Evolutionary conservation across 352 stramenopile species (phyloP), one percentile per base, ranked within the genome.

Genomic region (Pythium utonaiense): DNA sequence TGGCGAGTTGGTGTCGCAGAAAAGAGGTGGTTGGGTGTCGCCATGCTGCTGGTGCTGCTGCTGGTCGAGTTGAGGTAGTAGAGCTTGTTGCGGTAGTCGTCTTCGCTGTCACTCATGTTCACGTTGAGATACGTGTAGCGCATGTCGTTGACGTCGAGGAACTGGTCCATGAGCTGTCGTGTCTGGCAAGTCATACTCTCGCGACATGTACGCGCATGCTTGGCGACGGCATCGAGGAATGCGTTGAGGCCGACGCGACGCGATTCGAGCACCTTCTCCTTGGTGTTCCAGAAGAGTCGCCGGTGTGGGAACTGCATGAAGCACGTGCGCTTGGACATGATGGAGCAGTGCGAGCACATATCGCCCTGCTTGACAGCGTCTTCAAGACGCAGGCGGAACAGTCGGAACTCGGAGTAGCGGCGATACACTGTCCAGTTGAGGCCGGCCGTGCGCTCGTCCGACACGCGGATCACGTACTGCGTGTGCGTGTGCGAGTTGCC

Each of bases 71-170:
- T 60, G n/a, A 62, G 57, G 3, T 74, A 69, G 3, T 74, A 69
- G 4, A 65, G 59, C 60, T 84, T 86, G 58, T 72, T 72, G 47
- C 59, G 63, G 48, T 66, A 69, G 17, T 88, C 77, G 27, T 67
- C 63, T 36, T 76, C 69, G 6, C 78, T 54, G 40, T 89, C 80
- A 55, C 73, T 83, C 80, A 91, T 89, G 59, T 91, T 81, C 25
- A 93, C 78, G 68, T 90, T 88, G 45, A 93, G 67, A 58, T 90
- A 93, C 62, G 83, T 93, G 80, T 93, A 95, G 38, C 83, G 80
- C 83, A 93, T 91, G 57, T 95, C 83, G 62, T 88, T 88, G 17
- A 93, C 81, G 77, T 93, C 89, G 45, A 95, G 75, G 62, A 95
- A 95, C 66, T 92, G 77, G 68, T 95, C 83, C 75, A 95, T 90